Conservation (phyloP, 2,329 filamentous ascomycete genomes). For the Dothiorella sarmentorum region DNA sequence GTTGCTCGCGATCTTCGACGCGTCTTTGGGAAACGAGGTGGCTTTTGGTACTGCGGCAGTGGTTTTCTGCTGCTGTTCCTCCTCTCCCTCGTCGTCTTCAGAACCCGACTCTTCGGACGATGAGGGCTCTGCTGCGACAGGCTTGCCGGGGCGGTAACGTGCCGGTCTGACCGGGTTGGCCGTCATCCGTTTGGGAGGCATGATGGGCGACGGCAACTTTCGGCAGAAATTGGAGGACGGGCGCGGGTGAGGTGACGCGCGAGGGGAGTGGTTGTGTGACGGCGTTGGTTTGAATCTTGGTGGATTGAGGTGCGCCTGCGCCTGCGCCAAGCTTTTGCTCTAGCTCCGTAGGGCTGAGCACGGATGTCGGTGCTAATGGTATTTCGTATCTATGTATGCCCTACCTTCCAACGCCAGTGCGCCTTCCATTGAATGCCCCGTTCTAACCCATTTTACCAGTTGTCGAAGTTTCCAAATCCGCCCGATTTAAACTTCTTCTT, state of each 20-base stretch:
- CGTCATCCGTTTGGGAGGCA: slow-evolving; percentile 84
- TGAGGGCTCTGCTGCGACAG: slow-evolving; percentile 48
- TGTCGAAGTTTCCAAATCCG: slow-evolving; percentile 94
- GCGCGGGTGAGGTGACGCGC: neutral
- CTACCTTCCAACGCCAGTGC: neutral
- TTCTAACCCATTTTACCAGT: slow-evolving; percentile 58
- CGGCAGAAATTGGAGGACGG: neutral
- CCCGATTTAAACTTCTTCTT: slow-evolving; percentile 76
- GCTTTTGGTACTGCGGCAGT: slow-evolving; percentile 40
- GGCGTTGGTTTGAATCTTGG: neutral
- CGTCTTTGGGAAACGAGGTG: slow-evolving; percentile 46
- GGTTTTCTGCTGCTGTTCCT: slow-evolving; percentile 32
- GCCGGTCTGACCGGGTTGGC: slow-evolving; percentile 79
- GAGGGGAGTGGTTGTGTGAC: neutral
- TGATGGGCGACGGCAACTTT: slow-evolving; percentile 28
- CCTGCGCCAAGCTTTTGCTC: slow-evolving; percentile 9
- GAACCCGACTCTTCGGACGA: slow-evolving; percentile 51
- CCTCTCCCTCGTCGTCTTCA: slow-evolving; percentile 54
- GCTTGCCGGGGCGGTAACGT: slow-evolving; percentile 83
- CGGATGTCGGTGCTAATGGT: no score
- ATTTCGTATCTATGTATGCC: no score
- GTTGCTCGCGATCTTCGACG: slow-evolving; percentile 39
- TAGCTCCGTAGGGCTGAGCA: slow-evolving; percentile 16
- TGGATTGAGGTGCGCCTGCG: neutral
- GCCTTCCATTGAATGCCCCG: neutral